Evolutionary conservation across 129 eudicot species (phyloP), one percentile per base, ranked within the genome.

Genomic region (Tagetes erecta): DNA sequence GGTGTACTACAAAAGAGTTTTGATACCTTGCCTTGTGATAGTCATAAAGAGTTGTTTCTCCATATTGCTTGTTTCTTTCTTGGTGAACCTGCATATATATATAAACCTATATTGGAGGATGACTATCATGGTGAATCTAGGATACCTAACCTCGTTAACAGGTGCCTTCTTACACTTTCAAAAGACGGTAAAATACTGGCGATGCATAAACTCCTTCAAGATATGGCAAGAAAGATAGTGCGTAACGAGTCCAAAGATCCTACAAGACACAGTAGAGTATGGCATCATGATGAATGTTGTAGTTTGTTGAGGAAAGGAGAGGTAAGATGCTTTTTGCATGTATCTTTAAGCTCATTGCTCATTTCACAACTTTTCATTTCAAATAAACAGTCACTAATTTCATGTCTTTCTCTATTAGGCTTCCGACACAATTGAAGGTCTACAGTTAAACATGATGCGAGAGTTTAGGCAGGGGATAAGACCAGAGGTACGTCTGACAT

Each of bases 51-150:
- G 55, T 10, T 68, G 58, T 68, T 68, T 49, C 73, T 68, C 12
- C 73, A 68, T 46, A 49, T 68, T 68, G 73, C 57, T 68, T 68
- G 56, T 68, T 68, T 68, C 8, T 46, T 68, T 68, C 40, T 44
- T 44, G 73, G 73, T 44, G 58, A 68, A 27, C 10, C 1, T 68
- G 39, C n/a, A 60, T 3, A 5, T 3, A 60, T 10, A 42, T 35
- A 7, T 8, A 10, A 60, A 36, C 27, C 0, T 20, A 35, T 60
- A 60, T 60, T 60, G 3, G 67, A 60, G 42, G 6, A 60, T 36
- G 67, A 60, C 42, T 60, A 34, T 35, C 66, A 10, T 35, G 66
- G 42, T 3, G 11, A 60, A 60, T 60, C n/a, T 11, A 42, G 67
- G 67, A 60, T 60, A 1, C 8, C 12, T 8, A 60, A 41, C 67